Percentiles rank a stretch among this genome's conserved stretches.
phyloP scores from a whole-genome alignment of 139 green algal genomes.

The Trebouxia sp. region DNA sequence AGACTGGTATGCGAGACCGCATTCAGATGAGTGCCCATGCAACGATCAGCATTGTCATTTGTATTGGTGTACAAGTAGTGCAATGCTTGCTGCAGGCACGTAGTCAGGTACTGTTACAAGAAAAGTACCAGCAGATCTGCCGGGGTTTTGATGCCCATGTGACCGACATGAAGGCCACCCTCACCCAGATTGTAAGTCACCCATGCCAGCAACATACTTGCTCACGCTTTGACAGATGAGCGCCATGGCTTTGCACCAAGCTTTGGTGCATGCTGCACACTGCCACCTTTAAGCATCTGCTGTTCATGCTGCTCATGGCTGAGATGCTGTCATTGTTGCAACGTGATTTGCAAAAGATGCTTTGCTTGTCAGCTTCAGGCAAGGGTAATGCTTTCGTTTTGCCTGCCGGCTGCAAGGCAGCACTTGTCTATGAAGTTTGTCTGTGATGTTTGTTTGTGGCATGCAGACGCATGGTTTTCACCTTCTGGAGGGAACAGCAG shows the following conservation, averaged over 20 bases:
- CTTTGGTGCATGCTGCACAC: too few species aligned
- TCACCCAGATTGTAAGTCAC: constrained; percentile 24
- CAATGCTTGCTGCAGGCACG: constrained; percentile 24
- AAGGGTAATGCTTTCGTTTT: too few species aligned
- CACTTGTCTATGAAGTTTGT: not conserved
- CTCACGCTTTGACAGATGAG: too few species aligned
- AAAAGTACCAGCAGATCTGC: constrained; percentile 27
- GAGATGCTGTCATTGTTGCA: not conserved
- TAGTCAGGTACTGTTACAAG: constrained; percentile 22
- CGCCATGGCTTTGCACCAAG: too few species aligned
- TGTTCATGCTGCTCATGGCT: not conserved
- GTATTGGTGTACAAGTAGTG: too few species aligned
- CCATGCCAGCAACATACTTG: too few species aligned
- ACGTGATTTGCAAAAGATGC: not conserved
- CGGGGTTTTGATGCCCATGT: not conserved
- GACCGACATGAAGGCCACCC: constrained; percentile 1
- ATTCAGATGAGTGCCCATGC: too few species aligned
- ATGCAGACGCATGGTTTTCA: constrained; percentile 5
- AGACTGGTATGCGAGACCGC: too few species aligned
- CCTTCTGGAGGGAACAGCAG: not conserved
- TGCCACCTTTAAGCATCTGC: too few species aligned
- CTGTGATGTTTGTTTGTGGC: not conserved
- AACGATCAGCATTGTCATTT: not conserved
- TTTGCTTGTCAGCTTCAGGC: not conserved
- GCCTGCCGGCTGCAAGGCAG: too few species aligned